Evolutionary conservation across 345 rosid genomes (phyloP).

Genomic region (Populus pruinosa): DNA sequence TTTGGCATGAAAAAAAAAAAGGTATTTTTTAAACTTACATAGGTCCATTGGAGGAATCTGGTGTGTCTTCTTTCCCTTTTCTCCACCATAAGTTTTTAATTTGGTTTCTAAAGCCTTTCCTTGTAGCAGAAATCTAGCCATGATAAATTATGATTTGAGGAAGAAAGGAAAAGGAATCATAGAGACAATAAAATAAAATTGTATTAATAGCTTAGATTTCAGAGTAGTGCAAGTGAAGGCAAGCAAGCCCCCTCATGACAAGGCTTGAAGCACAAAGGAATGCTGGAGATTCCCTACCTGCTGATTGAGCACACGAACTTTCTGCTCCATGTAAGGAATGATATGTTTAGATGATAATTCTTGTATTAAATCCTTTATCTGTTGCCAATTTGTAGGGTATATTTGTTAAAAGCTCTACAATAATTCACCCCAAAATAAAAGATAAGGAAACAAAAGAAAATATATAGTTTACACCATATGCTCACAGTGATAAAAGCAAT

Average conservation of each 20-base stretch:
- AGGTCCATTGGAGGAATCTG: slow-evolving; percentile 61
- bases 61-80: slow-evolving; percentile 88
- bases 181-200: slow-evolving; percentile 12
- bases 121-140: slow-evolving; percentile 78
- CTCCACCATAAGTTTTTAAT: slow-evolving; percentile 98
- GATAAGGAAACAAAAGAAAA: background rate
- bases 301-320: slow-evolving; percentile 82
- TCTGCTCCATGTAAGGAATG: slow-evolving; percentile 97
- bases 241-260: background rate
- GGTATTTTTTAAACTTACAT: slow-evolving; percentile 45
- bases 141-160: slow-evolving; percentile 15
- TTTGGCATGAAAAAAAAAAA: slow-evolving; percentile 16
- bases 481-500: slow-evolving; percentile 3
- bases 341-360: slow-evolving; percentile 82
- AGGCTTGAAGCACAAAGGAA: slow-evolving; percentile 1
- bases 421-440: background rate
- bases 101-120: slow-evolving; percentile 96
- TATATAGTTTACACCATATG: background rate
- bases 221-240: slow-evolving; percentile 6
- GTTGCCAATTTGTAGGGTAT: slow-evolving; percentile 28
- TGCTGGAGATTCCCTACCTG: slow-evolving; percentile 46
- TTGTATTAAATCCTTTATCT: slow-evolving; percentile 87
- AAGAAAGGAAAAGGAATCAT: slow-evolving; percentile 5
- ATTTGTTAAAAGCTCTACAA: background rate
- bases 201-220: background rate